Conservation (phyloP, 495 filamentous ascomycete genomes). For the Clavariopsis aquatica region DNA sequence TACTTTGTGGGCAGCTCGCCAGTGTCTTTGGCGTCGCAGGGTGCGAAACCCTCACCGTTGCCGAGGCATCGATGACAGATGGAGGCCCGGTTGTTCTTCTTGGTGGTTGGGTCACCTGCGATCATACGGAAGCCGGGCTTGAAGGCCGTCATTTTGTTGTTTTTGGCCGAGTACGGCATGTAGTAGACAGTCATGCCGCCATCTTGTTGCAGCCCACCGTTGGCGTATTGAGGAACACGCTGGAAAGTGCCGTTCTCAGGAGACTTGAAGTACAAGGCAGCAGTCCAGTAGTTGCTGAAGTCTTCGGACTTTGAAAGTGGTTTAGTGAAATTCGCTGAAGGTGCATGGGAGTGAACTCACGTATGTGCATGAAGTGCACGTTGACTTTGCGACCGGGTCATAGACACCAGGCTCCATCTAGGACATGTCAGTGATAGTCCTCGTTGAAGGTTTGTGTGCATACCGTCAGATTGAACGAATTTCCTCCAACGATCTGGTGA, state of each 20-base stretch:
- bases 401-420: constrained; percentile 29
- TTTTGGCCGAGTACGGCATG: constrained; percentile 50
- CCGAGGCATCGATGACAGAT: constrained; percentile 41
- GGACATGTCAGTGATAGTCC: constrained; percentile 15
- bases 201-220: constrained; percentile 50
- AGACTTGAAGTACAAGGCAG: constrained; percentile 55
- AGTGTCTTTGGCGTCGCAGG: constrained; percentile 29
- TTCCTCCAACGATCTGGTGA: constrained; percentile 39
- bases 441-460: background rate
- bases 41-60: constrained; percentile 41
- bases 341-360: constrained; percentile 5
- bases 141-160: constrained; percentile 52
- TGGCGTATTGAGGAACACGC: constrained; percentile 53
- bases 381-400: constrained; percentile 22
- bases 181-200: constrained; percentile 58
- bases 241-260: constrained; percentile 51
- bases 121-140: constrained; percentile 54
- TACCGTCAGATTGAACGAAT: constrained; percentile 33
- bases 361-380: constrained; percentile 37
- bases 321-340: background rate
- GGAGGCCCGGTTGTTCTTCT: constrained; percentile 54
- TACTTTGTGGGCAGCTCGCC: constrained; percentile 38
- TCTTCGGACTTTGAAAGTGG: constrained; percentile 7
- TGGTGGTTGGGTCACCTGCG: constrained; percentile 50
- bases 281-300: constrained; percentile 55